phyloP scores from a whole-genome alignment of 352 stramenopile species.

The Phytophthora pini region DNA sequence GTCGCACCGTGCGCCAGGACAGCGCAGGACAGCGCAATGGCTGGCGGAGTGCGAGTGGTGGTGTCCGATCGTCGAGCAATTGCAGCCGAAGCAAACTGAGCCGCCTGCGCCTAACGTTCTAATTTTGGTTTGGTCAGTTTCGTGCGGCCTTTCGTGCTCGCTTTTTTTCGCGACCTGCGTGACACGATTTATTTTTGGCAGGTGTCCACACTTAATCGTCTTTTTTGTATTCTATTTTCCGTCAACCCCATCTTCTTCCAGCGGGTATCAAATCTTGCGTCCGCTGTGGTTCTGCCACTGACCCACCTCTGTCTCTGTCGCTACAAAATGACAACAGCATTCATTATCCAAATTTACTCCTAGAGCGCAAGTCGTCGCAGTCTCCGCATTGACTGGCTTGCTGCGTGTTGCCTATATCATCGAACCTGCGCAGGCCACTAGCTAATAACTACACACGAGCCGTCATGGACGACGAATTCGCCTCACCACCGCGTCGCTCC shows the following conservation, averaged over 20 bases:
- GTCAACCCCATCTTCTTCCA: slow-evolving; percentile 1
- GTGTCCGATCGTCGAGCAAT: slow-evolving; percentile 15
- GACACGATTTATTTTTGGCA: slow-evolving; percentile 3
- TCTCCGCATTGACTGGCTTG: slow-evolving; percentile 6
- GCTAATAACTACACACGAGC: slow-evolving; percentile 2
- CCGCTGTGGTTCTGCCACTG: slow-evolving; percentile 13
- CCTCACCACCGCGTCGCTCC: slow-evolving; percentile 26
- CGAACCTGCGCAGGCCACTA: not conserved
- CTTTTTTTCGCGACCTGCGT: slow-evolving; percentile 17
- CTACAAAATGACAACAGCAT: slow-evolving; percentile 16
- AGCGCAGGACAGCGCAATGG: not conserved
- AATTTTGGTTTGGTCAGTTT: slow-evolving; percentile 29
- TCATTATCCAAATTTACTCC: slow-evolving; percentile 43
- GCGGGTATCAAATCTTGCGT: slow-evolving; percentile 17
- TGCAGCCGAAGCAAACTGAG: slow-evolving; percentile 15
- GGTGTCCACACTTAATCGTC: not conserved
- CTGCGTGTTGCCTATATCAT: not conserved
- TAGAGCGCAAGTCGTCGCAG: slow-evolving; percentile 22
- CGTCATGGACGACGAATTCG: slow-evolving; percentile 53
- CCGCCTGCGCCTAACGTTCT: slow-evolving; percentile 16
- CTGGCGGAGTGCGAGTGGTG: slow-evolving; percentile 1
- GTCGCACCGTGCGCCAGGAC: not conserved
- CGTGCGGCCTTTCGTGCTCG: slow-evolving; percentile 20
- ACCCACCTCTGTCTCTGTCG: slow-evolving; percentile 8
- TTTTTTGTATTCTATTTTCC: not conserved